A percentile compares a stretch with the other conserved stretches of the same genome.
Conservation (phyloP, 169 alveolate species). For the Eimeria brunetti region DNA sequence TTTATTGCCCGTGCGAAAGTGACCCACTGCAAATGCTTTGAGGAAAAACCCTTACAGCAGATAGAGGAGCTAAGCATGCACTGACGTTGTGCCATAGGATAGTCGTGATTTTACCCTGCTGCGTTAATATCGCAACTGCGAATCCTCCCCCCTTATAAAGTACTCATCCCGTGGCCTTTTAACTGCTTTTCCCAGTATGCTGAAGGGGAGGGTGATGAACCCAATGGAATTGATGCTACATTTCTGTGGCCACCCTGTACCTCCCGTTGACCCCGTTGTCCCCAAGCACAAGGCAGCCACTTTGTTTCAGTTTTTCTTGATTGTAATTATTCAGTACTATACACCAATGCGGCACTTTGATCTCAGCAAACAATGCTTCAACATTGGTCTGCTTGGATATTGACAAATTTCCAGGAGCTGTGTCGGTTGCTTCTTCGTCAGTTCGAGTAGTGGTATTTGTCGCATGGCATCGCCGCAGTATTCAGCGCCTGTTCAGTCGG, state of each 20-base stretch:
- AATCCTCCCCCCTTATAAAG: neutral
- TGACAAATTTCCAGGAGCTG: neutral
- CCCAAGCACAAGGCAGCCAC: neutral
- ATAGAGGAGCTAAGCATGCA: neutral
- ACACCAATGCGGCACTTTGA: neutral
- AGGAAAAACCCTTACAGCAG: neutral
- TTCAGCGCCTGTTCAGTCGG: neutral
- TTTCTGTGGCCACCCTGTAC: neutral
- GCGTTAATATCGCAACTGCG: neutral
- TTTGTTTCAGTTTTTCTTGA: neutral
- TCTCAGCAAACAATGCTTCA: neutral
- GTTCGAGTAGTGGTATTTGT: neutral
- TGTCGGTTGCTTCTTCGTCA: neutral
- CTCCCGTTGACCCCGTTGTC: neutral
- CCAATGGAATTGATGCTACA: neutral
- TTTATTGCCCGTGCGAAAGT: too few relatives aligned
- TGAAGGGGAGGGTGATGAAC: neutral
- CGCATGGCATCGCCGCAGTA: neutral
- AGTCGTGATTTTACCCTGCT: neutral
- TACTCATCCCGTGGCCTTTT: neutral
- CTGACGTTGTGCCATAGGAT: neutral
- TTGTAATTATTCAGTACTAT: neutral
- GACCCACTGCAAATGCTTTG: neutral
- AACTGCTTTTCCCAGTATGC: neutral
- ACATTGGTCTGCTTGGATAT: neutral